Base-by-base conservation (phyloP, 257 asterid species). In the Cynanchum wilfordii region DNA sequence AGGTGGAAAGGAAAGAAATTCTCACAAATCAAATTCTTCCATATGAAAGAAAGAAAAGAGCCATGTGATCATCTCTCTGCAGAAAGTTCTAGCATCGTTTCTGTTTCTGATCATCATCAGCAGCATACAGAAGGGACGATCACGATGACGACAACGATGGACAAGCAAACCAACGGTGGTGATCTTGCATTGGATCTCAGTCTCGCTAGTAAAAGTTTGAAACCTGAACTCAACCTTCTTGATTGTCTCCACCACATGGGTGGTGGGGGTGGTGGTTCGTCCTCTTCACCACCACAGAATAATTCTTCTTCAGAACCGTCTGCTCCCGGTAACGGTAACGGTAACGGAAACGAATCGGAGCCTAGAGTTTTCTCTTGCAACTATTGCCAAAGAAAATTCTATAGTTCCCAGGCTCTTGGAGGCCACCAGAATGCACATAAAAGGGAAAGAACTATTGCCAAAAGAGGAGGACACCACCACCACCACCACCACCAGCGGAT, bases 361-460 rank as follows among this genome's bases (percentile, higher is more conserved):
- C 83, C 82, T 1, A 85, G 90, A 3, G 92, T 89, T 0, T 95
- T 90, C 64, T 80, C 98, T 1, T 95, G 99, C 90, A 95, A 90
- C 78, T 95, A 88, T 76, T 95, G 98, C 79, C 89, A 80, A 36
- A 69, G 97, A 8, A 92, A 89, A 52, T 95, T 95, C 80, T 89
- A 86, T 79, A 92, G 98, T 78, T 95, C 99, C 0, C 98, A 95
- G 59, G 99, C 99, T 2, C 83, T 95, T 0, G 99, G 98, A 0
- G 99, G 99, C 68, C 99, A 95, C 45, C 99, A 95, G 68, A 95
- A 95, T 51, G 99, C 98, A 0, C 99, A 95, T 71, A 95, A 95
- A 67, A 84, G 92, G 0, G 99, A 95, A 74, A 40, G 98, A 58
- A 89, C 96, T 2, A 84, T 95, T 2, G 96, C 96, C 0, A 90